A percentile compares a stretch with the other conserved stretches of the same genome.
Conservation (phyloP, 2,329 filamentous ascomycete genomes). For the Hymenoscyphus salicellus region DNA sequence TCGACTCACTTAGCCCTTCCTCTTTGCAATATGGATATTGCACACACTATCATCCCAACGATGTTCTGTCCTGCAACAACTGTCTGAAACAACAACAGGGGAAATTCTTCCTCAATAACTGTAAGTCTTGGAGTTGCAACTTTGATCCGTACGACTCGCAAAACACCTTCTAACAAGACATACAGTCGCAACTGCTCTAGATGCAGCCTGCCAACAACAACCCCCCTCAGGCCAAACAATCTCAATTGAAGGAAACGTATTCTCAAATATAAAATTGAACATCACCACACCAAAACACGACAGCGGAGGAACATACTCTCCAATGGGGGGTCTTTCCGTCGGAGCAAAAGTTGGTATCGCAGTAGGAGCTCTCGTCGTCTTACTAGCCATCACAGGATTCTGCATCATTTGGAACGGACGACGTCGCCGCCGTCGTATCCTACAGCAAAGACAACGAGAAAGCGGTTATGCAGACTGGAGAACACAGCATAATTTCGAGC, state of each 20-base stretch:
- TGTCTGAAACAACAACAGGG: conserved; percentile 45
- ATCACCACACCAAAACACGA: conserved; percentile 48
- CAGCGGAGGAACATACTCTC: conserved; percentile 24
- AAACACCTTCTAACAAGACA: conserved; percentile 25
- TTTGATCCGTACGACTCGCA: not conserved
- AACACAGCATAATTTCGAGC: conserved; percentile 15
- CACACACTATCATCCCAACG: conserved; percentile 43
- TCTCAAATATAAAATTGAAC: conserved; percentile 48
- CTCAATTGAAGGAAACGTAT: conserved; percentile 51
- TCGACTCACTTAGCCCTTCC: conserved; percentile 42
- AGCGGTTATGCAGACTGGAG: conserved; percentile 29
- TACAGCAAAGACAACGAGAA: conserved; percentile 40
- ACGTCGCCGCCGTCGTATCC: conserved; percentile 50
- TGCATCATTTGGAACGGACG: conserved; percentile 56
- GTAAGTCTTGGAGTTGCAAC: conserved; percentile 37
- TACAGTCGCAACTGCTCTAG: conserved; percentile 48
- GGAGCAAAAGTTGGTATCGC: conserved; percentile 59
- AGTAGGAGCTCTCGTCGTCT: conserved; percentile 47
- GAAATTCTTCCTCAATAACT: conserved; percentile 51
- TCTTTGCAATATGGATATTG: conserved; percentile 51
- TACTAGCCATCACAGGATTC: conserved; percentile 50
- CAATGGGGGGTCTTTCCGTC: conserved; percentile 46
- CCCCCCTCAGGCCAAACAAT: conserved; percentile 47
- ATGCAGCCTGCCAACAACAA: conserved; percentile 55
- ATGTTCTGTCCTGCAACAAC: conserved; percentile 44